phyloP scores from a whole-genome alignment of 768 basidiomycete species.

The Tylopilus sp. region DNA sequence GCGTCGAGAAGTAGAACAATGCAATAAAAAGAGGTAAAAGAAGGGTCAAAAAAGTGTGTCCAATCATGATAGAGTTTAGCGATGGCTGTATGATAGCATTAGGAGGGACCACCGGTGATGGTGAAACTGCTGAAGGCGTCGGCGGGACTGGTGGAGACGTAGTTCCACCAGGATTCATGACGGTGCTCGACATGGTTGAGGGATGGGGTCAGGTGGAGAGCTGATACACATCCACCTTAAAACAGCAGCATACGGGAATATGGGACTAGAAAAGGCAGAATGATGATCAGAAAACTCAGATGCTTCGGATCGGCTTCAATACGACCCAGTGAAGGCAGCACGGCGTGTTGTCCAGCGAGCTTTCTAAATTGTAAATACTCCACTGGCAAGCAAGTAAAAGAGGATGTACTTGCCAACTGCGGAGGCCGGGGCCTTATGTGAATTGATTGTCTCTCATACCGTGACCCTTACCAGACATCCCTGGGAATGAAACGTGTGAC shows the following conservation, averaged over 20 bases:
- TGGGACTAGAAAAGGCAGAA: not conserved
- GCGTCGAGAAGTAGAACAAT: constrained; percentile 29
- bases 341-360: no score
- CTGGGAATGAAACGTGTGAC: no score
- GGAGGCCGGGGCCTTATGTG: no score
- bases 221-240: not conserved
- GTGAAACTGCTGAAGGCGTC: not conserved
- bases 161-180: constrained; percentile 6
- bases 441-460: no score
- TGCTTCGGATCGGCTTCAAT: no score
- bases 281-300: not conserved
- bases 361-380: no score
- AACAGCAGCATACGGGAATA: not conserved
- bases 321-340: no score
- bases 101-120: not conserved
- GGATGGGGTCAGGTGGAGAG: not conserved
- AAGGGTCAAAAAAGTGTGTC: constrained; percentile 29
- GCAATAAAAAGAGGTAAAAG: constrained; percentile 31
- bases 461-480: no score
- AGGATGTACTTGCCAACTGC: no score
- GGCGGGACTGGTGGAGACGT: not conserved
- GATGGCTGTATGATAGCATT: constrained; percentile 18
- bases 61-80: constrained; percentile 26
- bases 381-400: no score
- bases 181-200: constrained; percentile 14